Base-by-base conservation (phyloP, 176 grass and related monocot species). In the Oryza rufipogon region DNA sequence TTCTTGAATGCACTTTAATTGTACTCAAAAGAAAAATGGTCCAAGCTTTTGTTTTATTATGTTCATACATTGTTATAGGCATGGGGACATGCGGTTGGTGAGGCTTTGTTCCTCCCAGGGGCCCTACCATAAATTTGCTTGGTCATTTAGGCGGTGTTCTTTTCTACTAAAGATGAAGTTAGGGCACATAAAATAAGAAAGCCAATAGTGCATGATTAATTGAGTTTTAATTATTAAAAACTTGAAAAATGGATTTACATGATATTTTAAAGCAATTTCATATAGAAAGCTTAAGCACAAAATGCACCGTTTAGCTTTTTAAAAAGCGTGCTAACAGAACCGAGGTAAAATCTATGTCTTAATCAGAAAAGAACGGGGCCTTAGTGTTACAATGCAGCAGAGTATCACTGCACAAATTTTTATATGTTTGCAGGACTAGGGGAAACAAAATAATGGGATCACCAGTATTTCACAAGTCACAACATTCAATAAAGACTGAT, bases 21-120 rank as follows among this genome's bases (percentile, higher is more conserved):
- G 44, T 17, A 72, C 36, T 70, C 13, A 32, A 45, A 49, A 79
- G 65, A 1, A 81, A 81, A 71, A 89, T 76, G 70, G 13, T 14
- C 16, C 7, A 13, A 72, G 6, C 19, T 81, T 71, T 70, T 25
- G 17, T 36, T 33, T 75, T 71, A 64, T 85, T 81, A 61, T 12
- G 34, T 30, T 70, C 68, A 7, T 49, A 36, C 20, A 54, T 6
- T 42, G 14, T 23, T 4, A 12, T 71, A 84, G 5, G 30, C 32
- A 65, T 7, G 13, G 11, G 9, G 25, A 68, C 26, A 14, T 82
- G 28, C 39, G n/a, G 7, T 13, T 19, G 10, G 19, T 58, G 54
- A 9, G 20, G 12, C 22, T 52, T 3, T 3, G 34, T 86, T 13
- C 52, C 28, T 33, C 9, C 58, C n/a, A 10, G 63, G 38, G 65